Conservation (phyloP, 2,329 filamentous ascomycete species). For the Fusarium sp. region DNA sequence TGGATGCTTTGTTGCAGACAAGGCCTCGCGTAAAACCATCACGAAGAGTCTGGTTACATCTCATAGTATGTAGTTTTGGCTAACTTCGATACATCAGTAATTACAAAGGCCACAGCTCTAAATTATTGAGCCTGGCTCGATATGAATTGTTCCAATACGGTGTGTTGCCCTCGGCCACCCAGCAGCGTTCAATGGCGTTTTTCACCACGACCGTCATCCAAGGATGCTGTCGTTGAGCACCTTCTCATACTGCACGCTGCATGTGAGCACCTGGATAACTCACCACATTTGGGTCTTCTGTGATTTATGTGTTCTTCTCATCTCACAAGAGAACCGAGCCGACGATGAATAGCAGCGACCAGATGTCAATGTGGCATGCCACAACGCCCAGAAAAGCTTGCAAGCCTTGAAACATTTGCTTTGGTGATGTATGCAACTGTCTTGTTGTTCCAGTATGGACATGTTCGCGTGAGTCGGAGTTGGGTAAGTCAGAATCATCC, state of each 20-base stretch:
- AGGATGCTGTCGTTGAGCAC: background rate
- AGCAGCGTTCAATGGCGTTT: background rate
- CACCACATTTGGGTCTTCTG: background rate
- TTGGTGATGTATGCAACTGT: background rate
- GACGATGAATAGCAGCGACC: background rate
- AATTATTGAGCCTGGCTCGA: too few species aligned
- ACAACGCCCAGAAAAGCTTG: too few species aligned
- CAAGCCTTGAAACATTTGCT: too few species aligned
- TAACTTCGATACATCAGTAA: background rate
- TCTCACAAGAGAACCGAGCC: background rate
- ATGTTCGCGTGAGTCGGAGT: background rate
- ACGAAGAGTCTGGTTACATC: background rate
- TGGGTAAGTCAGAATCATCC: background rate
- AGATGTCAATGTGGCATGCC: background rate
- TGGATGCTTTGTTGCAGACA: background rate
- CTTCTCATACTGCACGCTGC: background rate
- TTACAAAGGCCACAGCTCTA: too few species aligned
- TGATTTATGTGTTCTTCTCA: background rate
- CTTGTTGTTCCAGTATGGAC: background rate
- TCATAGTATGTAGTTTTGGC: background rate
- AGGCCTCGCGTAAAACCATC: background rate
- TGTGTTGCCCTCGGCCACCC: background rate
- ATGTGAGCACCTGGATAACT: too few species aligned
- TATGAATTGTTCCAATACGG: background rate
- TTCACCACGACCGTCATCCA: background rate